Conservation (phyloP, 1,139 yeast genomes). For the Diutina siamensis region DNA sequence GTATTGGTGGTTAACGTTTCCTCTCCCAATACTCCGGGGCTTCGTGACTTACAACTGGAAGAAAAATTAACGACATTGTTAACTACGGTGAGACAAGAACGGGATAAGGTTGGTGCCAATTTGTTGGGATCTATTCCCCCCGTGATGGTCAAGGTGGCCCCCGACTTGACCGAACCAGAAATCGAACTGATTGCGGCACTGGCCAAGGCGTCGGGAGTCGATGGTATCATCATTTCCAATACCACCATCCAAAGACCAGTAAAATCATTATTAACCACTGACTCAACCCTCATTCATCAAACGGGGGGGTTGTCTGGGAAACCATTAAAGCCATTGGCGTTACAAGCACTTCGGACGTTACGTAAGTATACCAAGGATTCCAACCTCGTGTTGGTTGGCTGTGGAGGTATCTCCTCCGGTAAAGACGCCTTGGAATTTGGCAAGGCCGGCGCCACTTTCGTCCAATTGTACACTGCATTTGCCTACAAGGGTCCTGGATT, state of each 20-base stretch:
- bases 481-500: conserved; percentile 92
- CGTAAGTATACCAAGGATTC: conserved; percentile 68
- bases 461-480: conserved; percentile 79
- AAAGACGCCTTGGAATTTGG: conserved; percentile 87
- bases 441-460: conserved; percentile 83
- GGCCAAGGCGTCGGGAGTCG: conserved; percentile 66
- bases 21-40: conserved; percentile 93
- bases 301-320: conserved; percentile 87
- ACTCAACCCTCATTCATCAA: conserved; percentile 33
- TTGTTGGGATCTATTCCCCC: conserved; percentile 48
- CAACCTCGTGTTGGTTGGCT: conserved; percentile 69
- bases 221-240: conserved; percentile 87
- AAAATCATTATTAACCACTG: conserved; percentile 35
- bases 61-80: conserved; percentile 57
- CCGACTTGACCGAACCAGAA: conserved; percentile 78
- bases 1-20: conserved; percentile 87
- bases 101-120: conserved; percentile 34
- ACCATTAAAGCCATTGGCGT: conserved; percentile 76
- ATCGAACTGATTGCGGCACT: conserved; percentile 74
- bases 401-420: conserved; percentile 86
- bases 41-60: conserved; percentile 76
- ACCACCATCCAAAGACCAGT: conserved; percentile 78
- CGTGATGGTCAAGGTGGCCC: conserved; percentile 82
- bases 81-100: conserved; percentile 49
- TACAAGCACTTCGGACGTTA: conserved; percentile 57